Percentiles rank a stretch among this genome's conserved stretches.
phyloP scores from a whole-genome alignment of 1,139 yeast genomes.

The Candida glucosophila region DNA sequence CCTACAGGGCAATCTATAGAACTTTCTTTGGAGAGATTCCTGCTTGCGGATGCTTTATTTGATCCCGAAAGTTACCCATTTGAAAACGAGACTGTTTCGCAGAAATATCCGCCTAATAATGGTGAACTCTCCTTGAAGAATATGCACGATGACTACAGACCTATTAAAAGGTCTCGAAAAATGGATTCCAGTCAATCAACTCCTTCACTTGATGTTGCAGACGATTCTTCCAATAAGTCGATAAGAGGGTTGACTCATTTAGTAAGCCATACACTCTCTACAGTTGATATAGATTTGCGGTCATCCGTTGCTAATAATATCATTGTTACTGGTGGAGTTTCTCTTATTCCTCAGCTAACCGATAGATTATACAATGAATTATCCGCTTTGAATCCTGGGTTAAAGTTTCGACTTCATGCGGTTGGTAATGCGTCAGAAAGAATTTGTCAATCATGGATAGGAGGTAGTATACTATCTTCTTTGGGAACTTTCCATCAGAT shows the following conservation, averaged over 20 bases:
- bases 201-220: slow-evolving; percentile 24
- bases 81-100: slow-evolving; percentile 12
- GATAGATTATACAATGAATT: slow-evolving; percentile 76
- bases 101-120: slow-evolving; percentile 24
- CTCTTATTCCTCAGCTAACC: slow-evolving; percentile 80
- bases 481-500: slow-evolving; percentile 94
- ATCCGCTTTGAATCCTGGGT: slow-evolving; percentile 72
- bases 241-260: slow-evolving; percentile 59
- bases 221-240: slow-evolving; percentile 5
- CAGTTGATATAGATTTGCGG: slow-evolving; percentile 80
- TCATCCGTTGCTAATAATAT: slow-evolving; percentile 89
- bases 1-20: slow-evolving; percentile 54
- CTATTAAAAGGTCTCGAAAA: slow-evolving; percentile 53
- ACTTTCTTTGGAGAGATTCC: slow-evolving; percentile 49
- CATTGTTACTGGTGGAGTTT: slow-evolving; percentile 83
- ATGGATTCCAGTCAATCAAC: slow-evolving; percentile 31
- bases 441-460: slow-evolving; percentile 86
- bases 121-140: slow-evolving; percentile 30
- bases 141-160: slow-evolving; percentile 56
- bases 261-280: slow-evolving; percentile 59
- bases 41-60: slow-evolving; percentile 69
- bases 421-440: slow-evolving; percentile 82
- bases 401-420: slow-evolving; percentile 81
- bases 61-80: slow-evolving; percentile 44
- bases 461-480: slow-evolving; percentile 87